Evolutionary conservation across 2,329 filamentous ascomycete genomes (phyloP).

Genomic region (Plenodomus biglobosus): DNA sequence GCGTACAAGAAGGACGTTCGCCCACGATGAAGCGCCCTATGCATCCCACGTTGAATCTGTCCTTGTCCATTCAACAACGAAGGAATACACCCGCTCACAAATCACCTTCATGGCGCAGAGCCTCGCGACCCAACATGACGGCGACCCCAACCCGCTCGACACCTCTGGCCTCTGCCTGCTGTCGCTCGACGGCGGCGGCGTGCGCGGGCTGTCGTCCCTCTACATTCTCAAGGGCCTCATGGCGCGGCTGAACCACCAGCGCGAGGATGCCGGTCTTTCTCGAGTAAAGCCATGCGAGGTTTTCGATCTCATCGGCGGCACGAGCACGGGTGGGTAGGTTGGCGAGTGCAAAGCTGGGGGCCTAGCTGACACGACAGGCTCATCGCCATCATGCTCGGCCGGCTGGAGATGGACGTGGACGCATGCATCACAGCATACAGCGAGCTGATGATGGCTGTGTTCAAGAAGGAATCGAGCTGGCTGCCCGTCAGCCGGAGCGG

Average conservation of each 20-base stretch:
- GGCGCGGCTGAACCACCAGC: constrained; percentile 6
- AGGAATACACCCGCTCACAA: too few relatives aligned
- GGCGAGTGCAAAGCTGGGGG: background rate
- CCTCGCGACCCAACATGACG: too few relatives aligned
- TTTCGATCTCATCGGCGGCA: constrained; percentile 27
- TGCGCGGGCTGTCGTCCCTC: constrained; percentile 28
- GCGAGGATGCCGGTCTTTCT: background rate
- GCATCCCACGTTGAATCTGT: too few relatives aligned
- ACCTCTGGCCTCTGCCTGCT: constrained; percentile 14
- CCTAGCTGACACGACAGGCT: constrained; percentile 5
- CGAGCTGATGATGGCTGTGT: constrained; percentile 5
- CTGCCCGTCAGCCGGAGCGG: constrained; percentile 1
- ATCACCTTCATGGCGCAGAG: too few relatives aligned
- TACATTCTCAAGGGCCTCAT: constrained; percentile 26
- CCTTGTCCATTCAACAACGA: too few relatives aligned
- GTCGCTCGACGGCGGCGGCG: constrained; percentile 27
- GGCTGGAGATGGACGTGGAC: constrained; percentile 18
- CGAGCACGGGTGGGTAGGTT: constrained; percentile 22
- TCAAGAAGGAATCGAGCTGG: constrained; percentile 1
- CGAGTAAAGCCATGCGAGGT: constrained; percentile 15
- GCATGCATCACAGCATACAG: constrained; percentile 16
- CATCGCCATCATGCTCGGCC: constrained; percentile 23
- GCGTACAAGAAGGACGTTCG: too few relatives aligned
- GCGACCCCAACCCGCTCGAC: constrained; percentile 10
- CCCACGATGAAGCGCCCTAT: too few relatives aligned